A percentile compares a stretch with the other conserved stretches of the same genome.
Conservation (phyloP, 1,139 yeast genomes). For the Nakaseomyces kungkrabaensis region DNA sequence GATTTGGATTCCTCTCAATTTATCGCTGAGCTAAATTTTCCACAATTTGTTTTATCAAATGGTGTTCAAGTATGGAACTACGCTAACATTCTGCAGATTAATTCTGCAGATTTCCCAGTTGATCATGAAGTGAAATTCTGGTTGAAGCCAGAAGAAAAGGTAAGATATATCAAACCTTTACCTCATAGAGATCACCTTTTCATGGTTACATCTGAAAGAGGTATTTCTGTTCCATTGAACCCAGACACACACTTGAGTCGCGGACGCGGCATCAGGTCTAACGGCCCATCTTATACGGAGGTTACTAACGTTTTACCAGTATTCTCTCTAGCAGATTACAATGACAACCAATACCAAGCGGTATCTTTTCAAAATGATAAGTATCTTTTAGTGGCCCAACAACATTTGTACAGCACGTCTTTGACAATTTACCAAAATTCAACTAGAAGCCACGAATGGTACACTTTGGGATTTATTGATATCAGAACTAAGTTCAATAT, state of each 20-base stretch:
- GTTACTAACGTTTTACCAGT: constrained; percentile 1
- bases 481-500: constrained; percentile 18
- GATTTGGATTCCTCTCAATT: not conserved
- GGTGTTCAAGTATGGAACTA: constrained; percentile 1
- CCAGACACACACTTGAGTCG: not conserved
- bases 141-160: constrained; percentile 3
- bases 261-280: not conserved
- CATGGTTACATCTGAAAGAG: constrained; percentile 1
- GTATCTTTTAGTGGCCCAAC: constrained; percentile 13
- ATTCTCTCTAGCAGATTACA: not conserved
- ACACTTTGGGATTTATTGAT: constrained; percentile 18
- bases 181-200: not conserved
- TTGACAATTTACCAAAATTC: constrained; percentile 14
- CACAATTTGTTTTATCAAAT: constrained; percentile 2
- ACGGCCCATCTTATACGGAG: not conserved
- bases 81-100: not conserved
- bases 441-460: constrained; percentile 12
- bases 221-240: not conserved
- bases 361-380: constrained; percentile 4
- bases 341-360: constrained; percentile 1
- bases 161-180: not conserved
- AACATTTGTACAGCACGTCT: constrained; percentile 20
- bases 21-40: constrained; percentile 1
- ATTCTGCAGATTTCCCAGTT: not conserved
- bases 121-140: constrained; percentile 1